Conservation (phyloP, 148 eudicot species). For the Silene conica region DNA sequence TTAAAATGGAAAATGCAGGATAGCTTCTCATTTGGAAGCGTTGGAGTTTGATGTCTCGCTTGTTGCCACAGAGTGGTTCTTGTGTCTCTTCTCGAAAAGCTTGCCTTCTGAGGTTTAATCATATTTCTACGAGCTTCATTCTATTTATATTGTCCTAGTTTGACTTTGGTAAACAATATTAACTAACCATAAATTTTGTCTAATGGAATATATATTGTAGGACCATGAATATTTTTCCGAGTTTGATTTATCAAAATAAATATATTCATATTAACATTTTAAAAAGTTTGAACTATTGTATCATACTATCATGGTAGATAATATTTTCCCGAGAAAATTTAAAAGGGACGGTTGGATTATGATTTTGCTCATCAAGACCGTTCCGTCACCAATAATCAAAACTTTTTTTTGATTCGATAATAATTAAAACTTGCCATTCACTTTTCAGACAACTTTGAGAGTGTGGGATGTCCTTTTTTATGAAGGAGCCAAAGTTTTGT, state of each 20-base stretch:
- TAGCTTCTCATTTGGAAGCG: conserved; percentile 83
- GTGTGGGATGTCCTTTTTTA: conserved; percentile 97
- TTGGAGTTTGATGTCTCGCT: conserved; percentile 91
- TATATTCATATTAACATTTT: too few relatives aligned
- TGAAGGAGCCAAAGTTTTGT: conserved; percentile 85
- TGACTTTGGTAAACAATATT: background rate
- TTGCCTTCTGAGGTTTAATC: conserved; percentile 85
- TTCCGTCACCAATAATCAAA: background rate
- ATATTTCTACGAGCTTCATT: background rate
- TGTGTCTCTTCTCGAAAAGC: conserved; percentile 96
- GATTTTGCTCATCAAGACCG: background rate
- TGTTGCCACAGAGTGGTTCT: conserved; percentile 94
- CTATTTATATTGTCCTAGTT: background rate
- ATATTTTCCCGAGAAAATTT: too few relatives aligned
- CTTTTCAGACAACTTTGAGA: conserved; percentile 79
- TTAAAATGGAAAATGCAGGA: conserved; percentile 46
- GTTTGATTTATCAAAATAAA: background rate
- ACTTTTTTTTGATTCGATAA: too few relatives aligned
- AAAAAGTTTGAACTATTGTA: too few relatives aligned
- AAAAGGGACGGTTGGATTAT: too few relatives aligned
- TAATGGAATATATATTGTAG: too few relatives aligned
- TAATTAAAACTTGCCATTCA: conserved; percentile 2
- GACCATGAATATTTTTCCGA: background rate
- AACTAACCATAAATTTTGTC: background rate
- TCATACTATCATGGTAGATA: too few relatives aligned